Evolutionary conservation across 441 rosid species (phyloP), one percentile per base, ranked within the genome.

Genomic region (Daphne laureola): DNA sequence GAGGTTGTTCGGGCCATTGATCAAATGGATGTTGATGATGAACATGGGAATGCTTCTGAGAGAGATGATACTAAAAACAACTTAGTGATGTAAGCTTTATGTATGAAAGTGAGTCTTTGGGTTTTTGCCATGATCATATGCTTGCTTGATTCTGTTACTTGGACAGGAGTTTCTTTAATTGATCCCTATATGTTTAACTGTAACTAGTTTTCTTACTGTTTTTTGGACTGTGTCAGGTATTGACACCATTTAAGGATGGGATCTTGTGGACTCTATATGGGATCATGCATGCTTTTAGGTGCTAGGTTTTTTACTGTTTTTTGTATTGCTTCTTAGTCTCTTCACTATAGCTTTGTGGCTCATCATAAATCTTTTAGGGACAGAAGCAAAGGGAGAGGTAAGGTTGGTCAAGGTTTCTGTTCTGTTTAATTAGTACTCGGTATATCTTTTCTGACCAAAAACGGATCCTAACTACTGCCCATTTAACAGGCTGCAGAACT

Each of bases 241-340:
- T 86, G 57, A 82, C 97, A 46, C 93, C 97, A 14, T 67, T 91
- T 14, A 91, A 84, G 77, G 96, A 91, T 73, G 99, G 99, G 98
- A 94, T 64, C 77, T 88, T 44, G 95, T 91, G 58, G 99, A 95
- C 64, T 81, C 63, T 57, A 84, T 94, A 71, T 95, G 99, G 99
- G 98, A 95, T 27, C 98, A 95, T 78, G 94, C 98, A 95, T 78
- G 94, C 99, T 73, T 83, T 90, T 68, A 78, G 79, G 98, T 88
- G 43, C 51, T 59, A 21, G 25, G 27, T 40, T 6, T 0, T 55
- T 45, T 40, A 18, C 57, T 38, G 23, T 17, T 25, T 36, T 27
- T 27, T 15, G 14, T 44, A 17, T 17, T 25, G 23, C 53, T 18
- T 58, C 5, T 2, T 25, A 14, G 8, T 12, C 15, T 46, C 54